These are phyloP conservation scores for Teratosphaeria nubilosa DNA, from an alignment of 2,329 filamentous ascomycete species.

Conservation along the genomic window DNA sequence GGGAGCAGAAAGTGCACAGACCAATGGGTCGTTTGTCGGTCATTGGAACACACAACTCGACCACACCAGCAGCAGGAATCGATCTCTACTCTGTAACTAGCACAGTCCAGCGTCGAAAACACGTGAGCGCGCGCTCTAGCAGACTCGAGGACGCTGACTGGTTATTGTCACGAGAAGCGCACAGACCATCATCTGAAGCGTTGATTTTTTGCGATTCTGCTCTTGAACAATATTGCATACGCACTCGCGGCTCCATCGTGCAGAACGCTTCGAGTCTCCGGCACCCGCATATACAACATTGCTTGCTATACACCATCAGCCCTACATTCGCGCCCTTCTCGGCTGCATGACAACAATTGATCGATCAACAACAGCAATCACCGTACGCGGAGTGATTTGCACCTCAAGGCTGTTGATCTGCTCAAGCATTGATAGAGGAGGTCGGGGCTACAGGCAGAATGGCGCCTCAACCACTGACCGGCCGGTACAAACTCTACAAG, in stretches of 20 bases:
- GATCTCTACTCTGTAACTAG: neutral
- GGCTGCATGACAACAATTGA: neutral
- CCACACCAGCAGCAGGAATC: neutral
- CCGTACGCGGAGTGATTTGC: too few relatives aligned
- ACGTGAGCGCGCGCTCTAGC: neutral
- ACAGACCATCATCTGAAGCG: neutral
- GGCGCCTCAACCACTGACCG: neutral
- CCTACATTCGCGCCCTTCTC: neutral
- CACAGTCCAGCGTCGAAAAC: neutral
- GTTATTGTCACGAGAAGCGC: neutral
- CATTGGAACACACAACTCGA: neutral
- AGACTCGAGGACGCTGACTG: neutral
- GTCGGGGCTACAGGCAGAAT: neutral
- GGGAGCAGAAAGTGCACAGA: neutral
- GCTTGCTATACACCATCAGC: neutral
- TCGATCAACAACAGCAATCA: neutral
- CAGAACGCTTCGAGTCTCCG: too few relatives aligned
- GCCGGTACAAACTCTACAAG: constrained; percentile 4
- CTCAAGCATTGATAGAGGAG: too few relatives aligned
- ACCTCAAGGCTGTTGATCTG: too few relatives aligned
- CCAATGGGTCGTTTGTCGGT: neutral
- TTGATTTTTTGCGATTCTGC: neutral
- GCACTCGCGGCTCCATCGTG: too few relatives aligned
- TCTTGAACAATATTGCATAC: neutral
- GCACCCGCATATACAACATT: neutral